phyloP scores from a whole-genome alignment of 2,329 filamentous ascomycete genomes.

The Botrytis pseudocinerea region DNA sequence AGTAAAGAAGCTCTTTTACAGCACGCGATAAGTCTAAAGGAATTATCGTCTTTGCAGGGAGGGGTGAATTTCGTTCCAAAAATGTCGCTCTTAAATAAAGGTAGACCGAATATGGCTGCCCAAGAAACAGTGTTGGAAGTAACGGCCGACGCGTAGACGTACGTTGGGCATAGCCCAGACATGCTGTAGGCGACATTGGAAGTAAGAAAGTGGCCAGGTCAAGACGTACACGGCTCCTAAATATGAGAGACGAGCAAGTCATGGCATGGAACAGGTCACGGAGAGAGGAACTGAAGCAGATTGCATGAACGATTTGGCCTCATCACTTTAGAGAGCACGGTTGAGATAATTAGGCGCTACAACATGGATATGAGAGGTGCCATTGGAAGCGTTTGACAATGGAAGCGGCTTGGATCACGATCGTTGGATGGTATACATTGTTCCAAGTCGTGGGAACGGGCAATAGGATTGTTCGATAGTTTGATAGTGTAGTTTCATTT shows the following conservation, averaged over 20 bases:
- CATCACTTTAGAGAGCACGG: neutral
- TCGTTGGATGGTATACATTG: constrained; percentile 11
- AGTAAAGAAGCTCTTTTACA: constrained; percentile 55
- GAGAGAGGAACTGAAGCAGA: neutral
- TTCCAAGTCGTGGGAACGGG: neutral
- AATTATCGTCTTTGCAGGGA: constrained; percentile 40
- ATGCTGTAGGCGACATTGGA: constrained; percentile 1
- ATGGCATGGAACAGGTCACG: constrained; percentile 5
- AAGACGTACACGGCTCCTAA: neutral
- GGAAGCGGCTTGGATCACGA: neutral
- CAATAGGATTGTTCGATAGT: neutral
- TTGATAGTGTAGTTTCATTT: constrained; percentile 10
- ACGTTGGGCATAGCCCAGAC: neutral
- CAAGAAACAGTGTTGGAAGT: constrained; percentile 36
- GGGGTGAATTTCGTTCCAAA: constrained; percentile 39
- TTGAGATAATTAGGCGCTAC: neutral
- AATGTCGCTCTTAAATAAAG: constrained; percentile 35
- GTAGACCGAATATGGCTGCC: constrained; percentile 29
- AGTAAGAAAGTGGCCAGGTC: neutral
- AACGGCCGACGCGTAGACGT: constrained; percentile 31
- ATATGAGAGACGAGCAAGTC: neutral
- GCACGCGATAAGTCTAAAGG: constrained; percentile 49
- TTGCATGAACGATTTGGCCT: neutral
- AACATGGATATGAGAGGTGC: neutral
- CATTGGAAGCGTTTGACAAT: constrained; percentile 4